Percentiles rank a stretch among this genome's conserved stretches.
These are phyloP conservation scores for Smittium culicis DNA, from an alignment of 371 early-diverging fungal genomes.

Conservation along the genomic window DNA sequence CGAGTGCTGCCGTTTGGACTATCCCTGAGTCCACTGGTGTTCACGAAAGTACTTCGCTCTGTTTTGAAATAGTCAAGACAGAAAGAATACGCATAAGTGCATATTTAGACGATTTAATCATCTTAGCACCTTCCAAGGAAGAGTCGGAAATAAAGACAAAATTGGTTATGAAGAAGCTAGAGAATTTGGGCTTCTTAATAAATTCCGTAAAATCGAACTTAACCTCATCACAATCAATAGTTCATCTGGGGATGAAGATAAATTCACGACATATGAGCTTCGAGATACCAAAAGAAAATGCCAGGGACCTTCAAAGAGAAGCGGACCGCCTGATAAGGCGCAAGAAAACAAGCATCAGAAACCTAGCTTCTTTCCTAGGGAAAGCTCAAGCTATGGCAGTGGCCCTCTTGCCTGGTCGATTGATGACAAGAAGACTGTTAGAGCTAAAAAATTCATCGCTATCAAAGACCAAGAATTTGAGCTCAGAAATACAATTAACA, in stretches of 20 bases:
- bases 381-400: conserved; percentile 4
- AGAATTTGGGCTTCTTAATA: neutral
- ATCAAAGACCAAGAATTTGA: neutral
- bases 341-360: neutral
- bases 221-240: neutral
- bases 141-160: conserved; percentile 13
- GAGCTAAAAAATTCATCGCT: neutral
- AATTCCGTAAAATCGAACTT: neutral
- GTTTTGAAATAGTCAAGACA: neutral
- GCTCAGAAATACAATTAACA: neutral
- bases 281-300: neutral
- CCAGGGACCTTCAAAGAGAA: neutral
- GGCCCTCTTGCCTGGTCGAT: neutral
- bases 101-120: conserved; percentile 3
- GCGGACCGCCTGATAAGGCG: neutral
- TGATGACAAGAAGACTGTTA: neutral
- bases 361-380: conserved; percentile 12
- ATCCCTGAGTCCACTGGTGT: neutral
- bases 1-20: conserved; percentile 13
- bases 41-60: neutral
- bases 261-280: neutral
- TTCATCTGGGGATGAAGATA: neutral
- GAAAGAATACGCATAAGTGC: neutral
- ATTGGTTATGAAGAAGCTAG: conserved; percentile 11
- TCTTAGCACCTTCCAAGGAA: conserved; percentile 5